Base-by-base conservation (phyloP, 78 protist genomes). In the Protostelium mycophagum region DNA sequence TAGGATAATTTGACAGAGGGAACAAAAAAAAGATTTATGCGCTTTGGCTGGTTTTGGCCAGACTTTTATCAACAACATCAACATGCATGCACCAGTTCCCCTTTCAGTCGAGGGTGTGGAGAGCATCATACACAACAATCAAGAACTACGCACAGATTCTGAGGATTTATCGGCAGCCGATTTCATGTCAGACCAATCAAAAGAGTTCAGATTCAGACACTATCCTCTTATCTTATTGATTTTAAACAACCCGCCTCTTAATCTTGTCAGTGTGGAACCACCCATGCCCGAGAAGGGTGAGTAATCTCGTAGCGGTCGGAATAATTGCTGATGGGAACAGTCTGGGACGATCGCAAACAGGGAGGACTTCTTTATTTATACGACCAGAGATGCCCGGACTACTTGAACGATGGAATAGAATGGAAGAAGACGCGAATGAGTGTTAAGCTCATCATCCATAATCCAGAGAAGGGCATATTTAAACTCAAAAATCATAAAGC, bases 401-500 rank as follows among this genome's bases (percentile, higher is more conserved):
- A 89, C 35, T 31, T 63, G 0, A 90, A 88, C 28, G 94, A 92
- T 86, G 91, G 91, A 5, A 92, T 92, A 0, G 39, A 89, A 36
- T 92, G 94, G 94, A 89, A 87, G 35, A 92, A 92, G 84, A 87
- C 94, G 38, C 88, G 90, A 37, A 35, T 86, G 16, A 92, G 90
- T 63, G 94, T 92, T 0, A 38, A 91, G 39, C 89, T 92, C 90
- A 90, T 92, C 39, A 84, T 92, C 0, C 39, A 87, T 10, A 90
- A 88, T 38, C 90, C 89, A 28, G 91, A 91, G 16, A 37, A 84
- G 28, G 38, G 36, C 28, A 28, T 38, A 0, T 92, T 83, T n/a
- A 92, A 92, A 38, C 38, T 92, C n/a, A 92, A 92, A 36, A 92
- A 91, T 0, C 94, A 92, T 63, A 92, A 92, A 85, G 88, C 87